Base-by-base conservation (phyloP, 148 eudicot genomes). In the Drosera capensis region DNA sequence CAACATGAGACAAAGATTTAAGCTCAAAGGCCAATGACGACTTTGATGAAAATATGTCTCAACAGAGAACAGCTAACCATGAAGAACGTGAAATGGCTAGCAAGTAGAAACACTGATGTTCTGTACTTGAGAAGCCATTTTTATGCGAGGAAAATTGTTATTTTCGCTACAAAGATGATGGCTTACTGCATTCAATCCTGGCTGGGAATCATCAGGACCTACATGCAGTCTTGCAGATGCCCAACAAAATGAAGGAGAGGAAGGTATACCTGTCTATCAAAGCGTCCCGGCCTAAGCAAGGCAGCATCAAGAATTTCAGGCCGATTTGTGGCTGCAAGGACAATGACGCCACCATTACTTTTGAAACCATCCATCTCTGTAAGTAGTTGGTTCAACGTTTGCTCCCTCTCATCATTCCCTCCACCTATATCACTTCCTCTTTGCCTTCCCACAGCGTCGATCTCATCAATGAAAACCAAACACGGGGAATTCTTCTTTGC, bases 341-440 rank as follows among this genome's bases (percentile, higher is more conserved):
- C 95, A 52, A 80, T 78, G 14, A 80, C 86, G 22, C 92, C 95
- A 26, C 59, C 72, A 46, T 85, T 71, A 5, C 74, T 83, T 48
- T 51, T 49, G 29, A 85, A 85, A 2, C 92, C 95, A 68, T 85
- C 92, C 83, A 85, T 80, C 57, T 85, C 95, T 7, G 95, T 85
- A 1, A 85, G 70, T 49, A 85, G 53, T 58, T 85, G 92, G 42
- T 85, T 85, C 40, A 85, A 62, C 1, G 95, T 85, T 47, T 85
- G 92, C 58, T 80, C 95, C 52, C 92, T 67, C 49, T 85, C 95
- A 34, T 85, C 86, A 22, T 85, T 80, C 25, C 92, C 90, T 14
- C 95, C 95, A 7, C 95, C 95, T 50, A 85, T 85, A 34, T 86
- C 90, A 0, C 90, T 80, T 41, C 92, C 95, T 66, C 90, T 77